A percentile compares a stretch with the other conserved stretches of the same genome.
phyloP scores from a whole-genome alignment of 306 rosid species.

The Cucumis sativus region Cucumber_9930_V3 NC_026658.2:13613501-13614000 shows the following conservation, averaged over 20 bases:
- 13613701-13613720: background rate
- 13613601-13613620: background rate
- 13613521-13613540: too few relatives aligned
- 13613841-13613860: background rate
- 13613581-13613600: background rate
- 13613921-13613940: slow-evolving; percentile 24
- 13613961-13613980: slow-evolving; percentile 21
- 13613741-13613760: background rate
- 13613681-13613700: background rate
- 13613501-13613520: too few relatives aligned
- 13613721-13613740: background rate
- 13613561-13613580: background rate
- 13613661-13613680: background rate
- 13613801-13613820: slow-evolving; percentile 20
- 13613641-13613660: background rate
- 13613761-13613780: slow-evolving; percentile 40
- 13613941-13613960: slow-evolving; percentile 12
- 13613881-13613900: slow-evolving; percentile 35
- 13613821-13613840: slow-evolving; percentile 25
- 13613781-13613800: slow-evolving; percentile 31
- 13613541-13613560: background rate
- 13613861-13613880: slow-evolving; percentile 28
- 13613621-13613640: background rate
- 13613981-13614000: slow-evolving; percentile 30
- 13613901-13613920: slow-evolving; percentile 12